Conservation (phyloP, 192 early-diverging fungal species). For the Kickxella alabastrina region DNA sequence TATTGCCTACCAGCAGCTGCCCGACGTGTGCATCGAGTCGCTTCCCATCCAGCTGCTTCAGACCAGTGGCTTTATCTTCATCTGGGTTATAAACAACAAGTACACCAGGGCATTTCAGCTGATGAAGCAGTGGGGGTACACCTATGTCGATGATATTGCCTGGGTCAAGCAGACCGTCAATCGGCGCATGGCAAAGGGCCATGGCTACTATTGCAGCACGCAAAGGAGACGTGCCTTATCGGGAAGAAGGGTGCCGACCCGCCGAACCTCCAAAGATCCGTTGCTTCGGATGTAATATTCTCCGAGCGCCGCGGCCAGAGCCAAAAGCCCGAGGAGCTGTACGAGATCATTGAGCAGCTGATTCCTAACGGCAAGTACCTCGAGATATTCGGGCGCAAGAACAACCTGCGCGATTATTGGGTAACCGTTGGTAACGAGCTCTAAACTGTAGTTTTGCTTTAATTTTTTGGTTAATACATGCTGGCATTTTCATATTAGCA, state of each 20-base stretch:
- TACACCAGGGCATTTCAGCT: constrained; percentile 92
- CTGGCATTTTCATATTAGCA: neutral
- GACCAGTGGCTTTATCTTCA: constrained; percentile 88
- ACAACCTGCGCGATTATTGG: constrained; percentile 95
- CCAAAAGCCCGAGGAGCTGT: constrained; percentile 95
- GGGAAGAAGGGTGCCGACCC: constrained; percentile 85
- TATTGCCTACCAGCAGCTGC: constrained; percentile 93
- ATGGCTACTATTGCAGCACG: constrained; percentile 97
- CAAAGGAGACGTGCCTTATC: constrained; percentile 95
- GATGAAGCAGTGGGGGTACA: constrained; percentile 95
- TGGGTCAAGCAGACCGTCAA: constrained; percentile 98
- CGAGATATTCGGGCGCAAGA: constrained; percentile 95
- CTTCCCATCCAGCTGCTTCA: constrained; percentile 84
- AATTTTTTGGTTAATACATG: neutral
- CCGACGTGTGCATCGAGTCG: constrained; percentile 88
- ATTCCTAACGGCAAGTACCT: constrained; percentile 88
- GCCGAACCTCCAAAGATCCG: constrained; percentile 63
- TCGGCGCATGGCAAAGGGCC: constrained; percentile 94
- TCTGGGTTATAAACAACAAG: constrained; percentile 99
- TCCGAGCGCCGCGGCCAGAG: constrained; percentile 91
- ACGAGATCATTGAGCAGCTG: constrained; percentile 91
- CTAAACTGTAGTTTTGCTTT: constrained; percentile 24
- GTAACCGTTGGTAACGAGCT: constrained; percentile 96
- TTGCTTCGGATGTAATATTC: constrained; percentile 88
- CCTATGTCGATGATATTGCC: constrained; percentile 91